A percentile compares a stretch with the other conserved stretches of the same genome.
Conservation (phyloP, 495 filamentous ascomycete species). For the Trichoderma reesei region DNA sequence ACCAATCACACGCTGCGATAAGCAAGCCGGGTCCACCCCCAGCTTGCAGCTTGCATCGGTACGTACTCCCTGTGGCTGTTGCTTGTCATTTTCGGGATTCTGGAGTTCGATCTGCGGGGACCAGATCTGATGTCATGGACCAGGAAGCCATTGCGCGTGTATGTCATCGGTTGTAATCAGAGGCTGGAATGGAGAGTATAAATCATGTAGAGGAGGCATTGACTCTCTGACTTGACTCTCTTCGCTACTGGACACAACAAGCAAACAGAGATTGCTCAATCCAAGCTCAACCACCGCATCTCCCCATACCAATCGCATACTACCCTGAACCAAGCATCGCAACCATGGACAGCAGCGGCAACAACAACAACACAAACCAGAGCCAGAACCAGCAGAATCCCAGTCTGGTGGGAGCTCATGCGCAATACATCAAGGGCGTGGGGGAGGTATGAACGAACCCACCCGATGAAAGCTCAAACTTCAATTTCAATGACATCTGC, state of each 20-base stretch:
- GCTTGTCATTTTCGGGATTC: neutral
- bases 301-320: neutral
- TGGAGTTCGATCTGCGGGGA: neutral
- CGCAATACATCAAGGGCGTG: slow-evolving; percentile 38
- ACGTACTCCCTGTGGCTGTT: neutral
- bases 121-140: slow-evolving; percentile 1
- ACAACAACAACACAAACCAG: neutral
- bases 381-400: slow-evolving; percentile 16
- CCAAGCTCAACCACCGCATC: neutral
- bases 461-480: too few relatives aligned
- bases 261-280: neutral
- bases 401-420: slow-evolving; percentile 33
- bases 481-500: neutral
- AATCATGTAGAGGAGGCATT: neutral
- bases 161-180: neutral
- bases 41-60: neutral
- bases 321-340: neutral
- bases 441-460: slow-evolving; percentile 35
- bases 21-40: neutral
- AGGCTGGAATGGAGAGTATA: neutral
- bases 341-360: neutral
- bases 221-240: neutral
- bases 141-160: neutral
- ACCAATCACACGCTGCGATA: neutral
- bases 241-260: neutral